Evolutionary conservation across 352 stramenopile genomes (phyloP).

Genomic region (Hyaloperonospora brassicae): DNA sequence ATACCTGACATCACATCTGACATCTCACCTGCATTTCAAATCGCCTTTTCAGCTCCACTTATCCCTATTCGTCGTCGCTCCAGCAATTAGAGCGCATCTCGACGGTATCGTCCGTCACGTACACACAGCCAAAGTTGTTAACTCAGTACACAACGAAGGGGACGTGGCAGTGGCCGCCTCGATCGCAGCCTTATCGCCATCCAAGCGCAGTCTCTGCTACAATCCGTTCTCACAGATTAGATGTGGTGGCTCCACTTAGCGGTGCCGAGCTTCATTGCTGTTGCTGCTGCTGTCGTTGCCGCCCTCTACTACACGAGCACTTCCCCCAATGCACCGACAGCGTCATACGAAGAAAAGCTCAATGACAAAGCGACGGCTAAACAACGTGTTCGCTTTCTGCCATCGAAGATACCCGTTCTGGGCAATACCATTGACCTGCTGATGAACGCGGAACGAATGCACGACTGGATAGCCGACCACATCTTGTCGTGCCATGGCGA

Average conservation of each 20-base stretch:
- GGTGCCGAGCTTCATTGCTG: slow-evolving; percentile 14
- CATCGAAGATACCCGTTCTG: slow-evolving; percentile 26
- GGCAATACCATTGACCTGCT: slow-evolving; percentile 35
- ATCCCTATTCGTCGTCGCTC: not conserved
- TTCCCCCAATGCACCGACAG: slow-evolving; percentile 1
- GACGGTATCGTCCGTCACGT: too few relatives aligned
- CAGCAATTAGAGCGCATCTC: not conserved
- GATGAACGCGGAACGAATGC: slow-evolving; percentile 29
- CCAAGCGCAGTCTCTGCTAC: too few relatives aligned
- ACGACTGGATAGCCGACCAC: slow-evolving; percentile 46
- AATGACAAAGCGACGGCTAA: slow-evolving; percentile 10
- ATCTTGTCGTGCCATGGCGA: slow-evolving; percentile 21
- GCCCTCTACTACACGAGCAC: slow-evolving; percentile 16
- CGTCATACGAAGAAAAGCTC: slow-evolving; percentile 1
- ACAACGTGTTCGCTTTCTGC: slow-evolving; percentile 25
- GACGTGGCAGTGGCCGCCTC: too few relatives aligned
- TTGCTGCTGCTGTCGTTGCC: slow-evolving; percentile 8
- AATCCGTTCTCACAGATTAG: slow-evolving; percentile 20
- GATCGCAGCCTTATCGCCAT: too few relatives aligned
- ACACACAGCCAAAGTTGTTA: not conserved
- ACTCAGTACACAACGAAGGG: too few relatives aligned
- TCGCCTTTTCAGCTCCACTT: too few relatives aligned
- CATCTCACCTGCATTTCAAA: not conserved
- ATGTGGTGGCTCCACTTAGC: slow-evolving; percentile 10
- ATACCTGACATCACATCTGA: not conserved